Percentiles rank a stretch among this genome's conserved stretches.
phyloP scores from a whole-genome alignment of 2,329 filamentous ascomycete genomes.

The Ophiosphaerella korrae region DNA sequence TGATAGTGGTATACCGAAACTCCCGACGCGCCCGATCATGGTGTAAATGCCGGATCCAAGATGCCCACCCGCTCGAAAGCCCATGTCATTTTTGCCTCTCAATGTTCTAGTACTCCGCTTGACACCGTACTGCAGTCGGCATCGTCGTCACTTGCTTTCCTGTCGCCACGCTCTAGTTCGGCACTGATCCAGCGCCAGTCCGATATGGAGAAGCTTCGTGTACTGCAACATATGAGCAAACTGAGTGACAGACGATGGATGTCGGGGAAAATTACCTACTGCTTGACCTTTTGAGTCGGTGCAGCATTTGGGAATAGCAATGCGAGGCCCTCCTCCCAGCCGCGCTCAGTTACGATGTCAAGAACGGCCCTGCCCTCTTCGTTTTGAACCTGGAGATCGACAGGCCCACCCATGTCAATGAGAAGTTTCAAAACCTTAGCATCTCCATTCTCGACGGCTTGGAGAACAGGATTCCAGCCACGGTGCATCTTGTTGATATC shows the following conservation, averaged over 20 bases:
- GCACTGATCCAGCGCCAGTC: constrained; percentile 25
- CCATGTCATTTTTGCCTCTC: neutral
- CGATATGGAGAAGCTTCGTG: constrained; percentile 21
- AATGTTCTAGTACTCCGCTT: constrained; percentile 7
- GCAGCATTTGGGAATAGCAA: constrained; percentile 38
- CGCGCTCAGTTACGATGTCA: constrained; percentile 43
- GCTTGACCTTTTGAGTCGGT: constrained; percentile 19
- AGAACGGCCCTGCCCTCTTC: constrained; percentile 37
- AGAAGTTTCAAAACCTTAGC: constrained; percentile 39
- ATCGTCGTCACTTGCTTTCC: constrained; percentile 6
- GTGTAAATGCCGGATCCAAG: neutral
- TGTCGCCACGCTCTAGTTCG: constrained; percentile 9
- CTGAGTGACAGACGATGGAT: neutral
- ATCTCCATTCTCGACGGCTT: constrained; percentile 45
- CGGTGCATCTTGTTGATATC: constrained; percentile 65
- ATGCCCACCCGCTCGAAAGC: neutral
- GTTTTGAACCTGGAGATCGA: constrained; percentile 37
- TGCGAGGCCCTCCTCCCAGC: constrained; percentile 43
- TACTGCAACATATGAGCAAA: constrained; percentile 3
- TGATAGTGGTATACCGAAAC: neutral
- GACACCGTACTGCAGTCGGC: constrained; percentile 15
- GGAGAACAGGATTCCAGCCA: constrained; percentile 43
- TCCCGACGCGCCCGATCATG: too few species aligned
- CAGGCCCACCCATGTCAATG: constrained; percentile 41
- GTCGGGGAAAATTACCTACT: constrained; percentile 30